These are phyloP conservation scores for Aspergillus pseudoterreus DNA, from an alignment of 2,329 filamentous ascomycete species.

Conservation along the genomic window DNA sequence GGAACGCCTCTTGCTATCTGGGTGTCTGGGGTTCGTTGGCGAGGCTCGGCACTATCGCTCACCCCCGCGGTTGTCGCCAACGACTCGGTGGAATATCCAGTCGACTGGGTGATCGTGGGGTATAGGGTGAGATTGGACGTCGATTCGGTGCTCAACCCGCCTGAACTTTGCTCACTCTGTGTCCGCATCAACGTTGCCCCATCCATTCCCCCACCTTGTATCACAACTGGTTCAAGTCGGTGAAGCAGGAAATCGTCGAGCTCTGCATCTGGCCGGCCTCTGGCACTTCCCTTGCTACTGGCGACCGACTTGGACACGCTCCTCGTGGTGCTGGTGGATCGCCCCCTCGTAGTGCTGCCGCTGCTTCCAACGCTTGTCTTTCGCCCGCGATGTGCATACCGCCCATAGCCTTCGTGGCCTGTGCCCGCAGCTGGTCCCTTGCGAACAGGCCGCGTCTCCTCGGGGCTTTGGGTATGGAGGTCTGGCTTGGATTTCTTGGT, in stretches of 20 bases:
- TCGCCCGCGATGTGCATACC: conserved; percentile 44
- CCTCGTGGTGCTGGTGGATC: conserved; percentile 39
- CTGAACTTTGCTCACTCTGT: conserved; percentile 40
- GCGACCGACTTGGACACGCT: conserved; percentile 32
- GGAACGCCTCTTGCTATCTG: too few species aligned
- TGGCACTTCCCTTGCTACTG: conserved; percentile 40
- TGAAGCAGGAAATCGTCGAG: conserved; percentile 48
- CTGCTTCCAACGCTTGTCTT: conserved; percentile 40
- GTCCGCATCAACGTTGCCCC: conserved; percentile 31
- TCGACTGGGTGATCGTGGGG: conserved; percentile 20
- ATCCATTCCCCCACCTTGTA: conserved; percentile 43
- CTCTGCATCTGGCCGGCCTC: conserved; percentile 39
- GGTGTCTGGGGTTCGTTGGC: too few species aligned
- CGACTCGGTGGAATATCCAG: conserved; percentile 33
- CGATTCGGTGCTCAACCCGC: conserved; percentile 30
- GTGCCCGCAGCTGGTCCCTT: conserved; percentile 90
- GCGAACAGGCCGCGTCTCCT: conserved; percentile 55
- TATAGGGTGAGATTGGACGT: conserved; percentile 19
- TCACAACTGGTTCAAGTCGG: conserved; percentile 48
- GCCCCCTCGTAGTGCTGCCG: conserved; percentile 33
- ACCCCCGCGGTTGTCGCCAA: conserved; percentile 24
- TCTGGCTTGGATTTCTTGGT: conserved; percentile 66
- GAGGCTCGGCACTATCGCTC: neutral
- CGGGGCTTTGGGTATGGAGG: conserved; percentile 38
- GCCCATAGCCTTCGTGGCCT: conserved; percentile 69